Evolutionary conservation across 306 rosid species (phyloP).

Genomic region (Hippophae tibetana): DNA sequence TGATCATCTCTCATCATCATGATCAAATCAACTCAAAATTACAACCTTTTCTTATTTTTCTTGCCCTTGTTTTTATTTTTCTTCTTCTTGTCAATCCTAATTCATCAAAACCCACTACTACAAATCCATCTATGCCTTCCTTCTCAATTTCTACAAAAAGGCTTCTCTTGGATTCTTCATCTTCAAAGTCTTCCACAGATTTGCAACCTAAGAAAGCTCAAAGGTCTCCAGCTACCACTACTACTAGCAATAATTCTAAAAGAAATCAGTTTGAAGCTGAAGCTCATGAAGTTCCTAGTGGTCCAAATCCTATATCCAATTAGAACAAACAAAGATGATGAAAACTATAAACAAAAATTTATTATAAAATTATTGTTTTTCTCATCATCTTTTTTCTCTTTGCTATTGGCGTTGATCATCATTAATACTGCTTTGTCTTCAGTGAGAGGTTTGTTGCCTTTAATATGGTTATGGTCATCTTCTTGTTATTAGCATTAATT

Average conservation of each 20-base stretch:
- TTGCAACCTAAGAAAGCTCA: constrained; percentile 36
- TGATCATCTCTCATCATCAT: constrained; percentile 30
- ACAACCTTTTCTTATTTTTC: constrained; percentile 30
- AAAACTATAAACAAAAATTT: constrained; percentile 25
- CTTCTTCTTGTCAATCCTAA: constrained; percentile 35
- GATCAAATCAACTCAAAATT: constrained; percentile 30
- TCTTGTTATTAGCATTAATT: constrained; percentile 22
- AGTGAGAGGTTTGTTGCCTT: constrained; percentile 43
- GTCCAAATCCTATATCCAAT: constrained; percentile 90
- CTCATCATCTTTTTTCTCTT: constrained; percentile 28
- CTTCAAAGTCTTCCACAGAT: constrained; percentile 23
- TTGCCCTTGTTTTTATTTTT: constrained; percentile 50
- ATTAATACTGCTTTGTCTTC: constrained; percentile 38
- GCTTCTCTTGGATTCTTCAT: constrained; percentile 30
- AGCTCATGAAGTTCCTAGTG: constrained; percentile 93
- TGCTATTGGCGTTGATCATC: constrained; percentile 26
- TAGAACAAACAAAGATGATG: constrained; percentile 12
- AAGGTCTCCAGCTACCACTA: constrained; percentile 1
- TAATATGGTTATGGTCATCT: constrained; percentile 19
- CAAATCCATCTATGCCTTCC: constrained; percentile 30
- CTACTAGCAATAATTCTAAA: constrained; percentile 8
- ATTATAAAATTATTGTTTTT: constrained; percentile 26
- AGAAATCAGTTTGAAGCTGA: constrained; percentile 48
- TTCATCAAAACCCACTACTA: constrained; percentile 12
- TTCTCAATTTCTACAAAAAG: constrained; percentile 22